A percentile compares a stretch with the other conserved stretches of the same genome.
Evolutionary conservation across 2,329 filamentous ascomycete genomes (phyloP).

Genomic region (Fusarium bactridioides): DNA sequence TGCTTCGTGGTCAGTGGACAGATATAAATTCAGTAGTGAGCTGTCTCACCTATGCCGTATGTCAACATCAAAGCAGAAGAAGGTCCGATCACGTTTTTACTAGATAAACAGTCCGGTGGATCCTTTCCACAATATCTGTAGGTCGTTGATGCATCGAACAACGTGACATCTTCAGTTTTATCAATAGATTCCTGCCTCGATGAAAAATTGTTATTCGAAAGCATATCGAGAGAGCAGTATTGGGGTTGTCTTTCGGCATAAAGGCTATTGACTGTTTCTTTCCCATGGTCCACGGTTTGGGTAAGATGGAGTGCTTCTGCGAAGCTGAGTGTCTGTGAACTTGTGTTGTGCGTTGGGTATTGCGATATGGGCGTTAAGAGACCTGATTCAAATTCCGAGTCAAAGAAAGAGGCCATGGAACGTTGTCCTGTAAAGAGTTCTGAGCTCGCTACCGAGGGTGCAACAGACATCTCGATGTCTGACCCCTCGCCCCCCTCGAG

Average conservation of each 20-base stretch:
- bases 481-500: background rate
- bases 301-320: background rate
- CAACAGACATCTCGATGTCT: background rate
- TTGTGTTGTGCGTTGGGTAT: fast-evolving
- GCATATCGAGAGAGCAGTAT: background rate
- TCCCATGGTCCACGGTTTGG: fast-evolving
- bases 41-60: fast-evolving
- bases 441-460: fast-evolving
- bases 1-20: fast-evolving
- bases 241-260: fast-evolving
- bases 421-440: fast-evolving
- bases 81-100: fast-evolving
- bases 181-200: fast-evolving
- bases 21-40: fast-evolving
- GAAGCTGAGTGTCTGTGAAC: background rate
- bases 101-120: fast-evolving
- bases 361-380: fast-evolving
- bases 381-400: fast-evolving
- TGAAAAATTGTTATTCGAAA: fast-evolving
- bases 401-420: fast-evolving
- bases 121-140: no score
- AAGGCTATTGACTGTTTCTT: fast-evolving
- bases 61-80: fast-evolving
- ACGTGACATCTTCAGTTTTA: fast-evolving
- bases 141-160: fast-evolving